Base-by-base conservation (phyloP, 148 eudicot genomes). In the Camellia sinensis region DNA sequence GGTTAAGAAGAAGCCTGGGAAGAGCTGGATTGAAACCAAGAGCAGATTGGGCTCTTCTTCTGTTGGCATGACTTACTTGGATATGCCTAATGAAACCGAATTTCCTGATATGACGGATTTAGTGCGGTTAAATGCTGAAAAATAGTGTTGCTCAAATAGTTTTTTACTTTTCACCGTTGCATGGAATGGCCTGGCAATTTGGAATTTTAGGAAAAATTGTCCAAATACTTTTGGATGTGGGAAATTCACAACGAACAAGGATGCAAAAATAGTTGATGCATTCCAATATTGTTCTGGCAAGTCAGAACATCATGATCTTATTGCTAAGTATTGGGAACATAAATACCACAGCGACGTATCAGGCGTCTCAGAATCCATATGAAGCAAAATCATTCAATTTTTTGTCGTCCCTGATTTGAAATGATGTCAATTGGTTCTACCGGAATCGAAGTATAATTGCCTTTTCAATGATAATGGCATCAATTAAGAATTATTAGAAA, bases 11-110 rank as follows among this genome's bases (percentile, higher is more conserved):
- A 66, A 81, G 81, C 90, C 92, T 9, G 98, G 98, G 54, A 84
- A 71, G 84, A 94, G 98, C 79, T 92, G 95, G 98, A 83, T 88
- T 84, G 94, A 89, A 37, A 80, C 76, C 46, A 50, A 78, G 67
- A 45, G 68, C 22, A 73, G 69, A n/a, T 75, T 70, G 43, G 14
- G 19, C 64, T 71, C 60, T 43, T 75, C 75, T 43, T 75, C 75
- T 2, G 54, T 63, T 56, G 67, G 56, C 18, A 66, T 53, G 37
- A 67, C 43, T 59, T 52, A 70, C 45, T n/a, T 40, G 22, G 77
- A 29, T 5, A 45, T 73, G 18, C 40, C 71, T 73, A 43, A 43
- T 4, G 29, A 75, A 75, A 60, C 62, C 29, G 52, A 29, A 66
- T 64, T 11, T 50, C 17, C 74, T 18, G 56, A 13, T 45, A 63